Evolutionary conservation across 441 rosid genomes (phyloP), one percentile per base, ranked within the genome.

Genomic region (Corymbia citriodora): DNA sequence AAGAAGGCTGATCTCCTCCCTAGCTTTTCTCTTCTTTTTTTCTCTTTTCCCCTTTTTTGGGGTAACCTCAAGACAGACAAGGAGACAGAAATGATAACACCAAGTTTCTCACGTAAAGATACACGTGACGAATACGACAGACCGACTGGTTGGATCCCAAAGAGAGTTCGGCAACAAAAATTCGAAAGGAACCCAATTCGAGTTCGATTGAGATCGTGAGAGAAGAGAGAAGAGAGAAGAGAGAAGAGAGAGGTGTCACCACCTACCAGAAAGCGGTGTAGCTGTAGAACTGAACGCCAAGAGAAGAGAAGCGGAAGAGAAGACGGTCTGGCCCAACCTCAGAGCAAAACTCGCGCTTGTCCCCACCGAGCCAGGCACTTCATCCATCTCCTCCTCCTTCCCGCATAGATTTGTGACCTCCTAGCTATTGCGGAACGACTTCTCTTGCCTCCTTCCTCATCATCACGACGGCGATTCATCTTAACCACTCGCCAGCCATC

Each of bases 201-300:
- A 40, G 83, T 74, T 74, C 6, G 83, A 74, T 3, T 23, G 83
- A 40, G 50, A 74, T 74, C 83, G 31, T 16, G 40, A 18, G 2
- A 70, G 89, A 36, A 7, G 29, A 55, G 2, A 10, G 65, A 29
- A 15, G 89, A 18, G 48, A 23, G 61, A 40, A 40, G 45, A 40
- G 45, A 40, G 45, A 40, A 54, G 88, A 40, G 7, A n/a, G 49
- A 54, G 87, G 63, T 10, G 63, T 13, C 59, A 72, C 83, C 87
- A 83, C 79, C 48, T 94, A 97, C 99, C 98, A 96, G 96, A 96
- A 96, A 93, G 98, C 94, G 86, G 99, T 96, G 94, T 95, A 96
- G 94, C 96, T 94, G 90, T 96, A 96, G 95, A 96, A 97, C 70
- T 96, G 95, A 92, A 93, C 97, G 89, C 96, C 98, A 45, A 96